Evolutionary conservation across 148 eudicot genomes (phyloP).

Genomic region (Nyssa sinensis): DNA sequence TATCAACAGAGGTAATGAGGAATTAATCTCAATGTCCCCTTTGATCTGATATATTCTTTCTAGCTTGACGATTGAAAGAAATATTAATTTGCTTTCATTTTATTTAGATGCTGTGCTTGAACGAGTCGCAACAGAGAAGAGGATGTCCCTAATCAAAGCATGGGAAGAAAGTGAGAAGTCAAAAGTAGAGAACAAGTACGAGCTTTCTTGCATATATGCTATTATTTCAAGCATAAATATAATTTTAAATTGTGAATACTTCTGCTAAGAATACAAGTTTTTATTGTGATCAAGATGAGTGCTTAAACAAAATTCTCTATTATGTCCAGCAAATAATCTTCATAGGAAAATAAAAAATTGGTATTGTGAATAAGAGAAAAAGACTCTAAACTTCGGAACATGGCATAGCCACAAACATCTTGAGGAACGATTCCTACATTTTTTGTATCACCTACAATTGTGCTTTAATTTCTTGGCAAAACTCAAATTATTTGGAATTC

Average conservation of each 20-base stretch:
- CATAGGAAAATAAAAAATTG: no score
- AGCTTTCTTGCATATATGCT: neutral
- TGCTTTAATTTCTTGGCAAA: no score
- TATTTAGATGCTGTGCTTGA: conserved; percentile 67
- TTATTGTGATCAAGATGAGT: neutral
- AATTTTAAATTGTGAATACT: neutral
- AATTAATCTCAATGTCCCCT: neutral
- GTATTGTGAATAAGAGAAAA: no score
- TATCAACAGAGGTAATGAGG: conserved; percentile 55
- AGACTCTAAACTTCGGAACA: no score
- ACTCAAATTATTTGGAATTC: no score
- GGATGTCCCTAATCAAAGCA: conserved; percentile 72
- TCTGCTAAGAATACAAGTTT: neutral
- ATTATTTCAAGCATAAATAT: neutral
- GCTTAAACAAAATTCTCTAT: no score
- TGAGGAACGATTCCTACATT: no score
- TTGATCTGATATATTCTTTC: neutral
- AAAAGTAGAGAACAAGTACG: conserved; percentile 89
- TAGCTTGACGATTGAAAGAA: neutral
- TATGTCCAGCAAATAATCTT: no score
- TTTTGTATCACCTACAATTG: no score
- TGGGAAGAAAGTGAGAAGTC: conserved; percentile 96
- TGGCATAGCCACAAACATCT: no score
- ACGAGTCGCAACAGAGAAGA: conserved; percentile 72
- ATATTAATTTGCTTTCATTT: neutral